Evolutionary conservation across 306 rosid genomes (phyloP).

Genomic region (Prunus mume): DNA sequence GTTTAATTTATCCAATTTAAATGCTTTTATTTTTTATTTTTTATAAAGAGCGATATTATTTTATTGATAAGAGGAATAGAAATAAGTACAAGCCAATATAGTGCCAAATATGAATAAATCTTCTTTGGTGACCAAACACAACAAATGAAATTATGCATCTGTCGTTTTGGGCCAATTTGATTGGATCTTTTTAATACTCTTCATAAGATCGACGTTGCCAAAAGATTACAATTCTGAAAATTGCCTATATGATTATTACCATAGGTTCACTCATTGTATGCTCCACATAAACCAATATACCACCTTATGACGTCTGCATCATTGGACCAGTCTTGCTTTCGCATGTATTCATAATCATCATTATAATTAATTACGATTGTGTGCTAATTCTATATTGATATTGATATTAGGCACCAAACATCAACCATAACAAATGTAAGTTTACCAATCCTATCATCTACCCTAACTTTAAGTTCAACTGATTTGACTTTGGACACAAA

Average conservation of each 20-base stretch:
- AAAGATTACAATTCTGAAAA: not conserved
- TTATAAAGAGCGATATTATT: too few species aligned
- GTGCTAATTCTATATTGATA: not conserved
- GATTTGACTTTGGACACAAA: not conserved
- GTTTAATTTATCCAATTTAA: too few species aligned
- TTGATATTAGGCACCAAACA: not conserved
- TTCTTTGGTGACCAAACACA: too few species aligned
- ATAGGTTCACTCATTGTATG: not conserved
- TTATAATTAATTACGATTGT: not conserved
- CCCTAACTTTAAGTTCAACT: not conserved
- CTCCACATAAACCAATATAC: not conserved
- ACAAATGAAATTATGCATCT: too few species aligned
- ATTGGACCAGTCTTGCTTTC: not conserved
- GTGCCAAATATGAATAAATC: too few species aligned
- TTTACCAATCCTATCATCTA: not conserved
- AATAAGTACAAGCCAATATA: too few species aligned
- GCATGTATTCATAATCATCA: not conserved
- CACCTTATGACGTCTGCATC: conserved; percentile 7
- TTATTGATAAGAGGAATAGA: too few species aligned
- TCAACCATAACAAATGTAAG: not conserved
- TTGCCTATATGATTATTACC: not conserved
- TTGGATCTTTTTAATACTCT: too few species aligned
- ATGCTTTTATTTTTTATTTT: too few species aligned
- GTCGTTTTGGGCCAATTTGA: too few species aligned
- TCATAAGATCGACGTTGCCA: too few species aligned